A percentile compares a stretch with the other conserved stretches of the same genome.
These are phyloP conservation scores for Teratosphaeria epicoccoides DNA, from an alignment of 2,329 filamentous ascomycete species.

Conservation along the genomic window DNA sequence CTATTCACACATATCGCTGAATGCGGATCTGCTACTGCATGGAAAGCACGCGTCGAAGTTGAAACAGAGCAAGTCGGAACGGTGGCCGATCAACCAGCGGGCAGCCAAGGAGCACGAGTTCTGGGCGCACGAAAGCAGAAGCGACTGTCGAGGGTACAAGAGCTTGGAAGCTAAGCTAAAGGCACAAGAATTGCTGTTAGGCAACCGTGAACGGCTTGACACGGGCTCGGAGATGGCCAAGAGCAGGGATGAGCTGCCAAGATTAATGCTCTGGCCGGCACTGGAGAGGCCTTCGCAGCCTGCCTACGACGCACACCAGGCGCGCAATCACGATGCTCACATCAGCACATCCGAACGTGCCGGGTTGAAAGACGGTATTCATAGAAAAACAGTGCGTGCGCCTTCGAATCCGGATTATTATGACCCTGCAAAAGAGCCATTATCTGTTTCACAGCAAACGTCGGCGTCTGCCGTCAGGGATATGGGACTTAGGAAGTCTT, in stretches of 20 bases:
- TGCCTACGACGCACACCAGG: not conserved
- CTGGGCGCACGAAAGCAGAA: not conserved
- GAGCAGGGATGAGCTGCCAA: not conserved
- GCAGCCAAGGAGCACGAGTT: not conserved
- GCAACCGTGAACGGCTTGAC: not conserved
- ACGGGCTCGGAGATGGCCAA: not conserved
- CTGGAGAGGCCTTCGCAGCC: conserved; percentile 1
- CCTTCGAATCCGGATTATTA: conserved; percentile 30
- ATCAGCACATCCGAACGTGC: conserved; percentile 1
- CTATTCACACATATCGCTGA: not conserved
- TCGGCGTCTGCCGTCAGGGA: conserved; percentile 35
- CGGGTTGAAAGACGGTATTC: not conserved
- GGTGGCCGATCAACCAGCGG: not conserved
- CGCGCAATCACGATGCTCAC: not conserved
- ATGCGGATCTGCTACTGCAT: not conserved
- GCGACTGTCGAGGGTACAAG: not conserved
- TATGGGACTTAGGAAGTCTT: conserved; percentile 31
- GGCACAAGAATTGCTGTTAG: not conserved
- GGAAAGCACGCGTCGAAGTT: not conserved
- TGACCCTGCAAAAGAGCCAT: conserved; percentile 31
- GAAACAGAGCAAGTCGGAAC: not conserved
- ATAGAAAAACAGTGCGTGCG: not conserved
- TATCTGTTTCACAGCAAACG: conserved; percentile 35
- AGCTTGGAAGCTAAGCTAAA: not conserved
- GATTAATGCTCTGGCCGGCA: conserved; percentile 6